These are phyloP conservation scores for Vigna nakashimae DNA, from an alignment of 306 rosid genomes.

Conservation along the genomic window DNA sequence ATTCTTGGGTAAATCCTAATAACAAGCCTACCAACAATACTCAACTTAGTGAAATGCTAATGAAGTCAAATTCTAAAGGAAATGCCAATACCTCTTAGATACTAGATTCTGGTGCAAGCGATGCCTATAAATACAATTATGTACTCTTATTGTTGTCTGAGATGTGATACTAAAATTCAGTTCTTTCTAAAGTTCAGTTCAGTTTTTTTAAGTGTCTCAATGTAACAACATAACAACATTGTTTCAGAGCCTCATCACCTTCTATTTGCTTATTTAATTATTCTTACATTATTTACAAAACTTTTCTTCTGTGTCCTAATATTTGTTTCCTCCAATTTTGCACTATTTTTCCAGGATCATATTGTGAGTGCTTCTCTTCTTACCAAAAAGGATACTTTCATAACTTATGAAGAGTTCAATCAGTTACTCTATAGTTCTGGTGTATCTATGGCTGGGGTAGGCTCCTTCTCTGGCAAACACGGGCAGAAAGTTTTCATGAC, in stretches of 20 bases:
- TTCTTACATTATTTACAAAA: not conserved
- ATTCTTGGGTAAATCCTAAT: no score
- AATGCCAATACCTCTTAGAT: no score
- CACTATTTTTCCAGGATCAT: slow-evolving; percentile 76
- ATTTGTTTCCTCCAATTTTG: slow-evolving; percentile 13
- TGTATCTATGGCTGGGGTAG: slow-evolving; percentile 57
- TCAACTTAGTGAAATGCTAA: no score
- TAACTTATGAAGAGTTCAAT: slow-evolving; percentile 68
- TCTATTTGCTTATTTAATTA: slow-evolving; percentile 21
- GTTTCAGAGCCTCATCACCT: slow-evolving; percentile 22
- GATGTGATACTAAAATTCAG: no score
- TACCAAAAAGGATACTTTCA: slow-evolving; percentile 85
- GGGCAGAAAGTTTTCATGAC: slow-evolving; percentile 63
- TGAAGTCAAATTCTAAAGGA: no score
- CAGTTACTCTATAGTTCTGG: slow-evolving; percentile 92
- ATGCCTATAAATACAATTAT: no score
- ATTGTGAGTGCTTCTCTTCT: slow-evolving; percentile 92
- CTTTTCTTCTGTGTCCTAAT: slow-evolving; percentile 6
- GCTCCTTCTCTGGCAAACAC: slow-evolving; percentile 54
- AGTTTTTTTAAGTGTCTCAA: no score
- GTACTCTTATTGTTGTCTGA: no score
- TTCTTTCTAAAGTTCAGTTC: no score
- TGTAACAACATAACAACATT: not conserved
- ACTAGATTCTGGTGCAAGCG: no score
- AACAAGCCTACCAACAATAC: no score